These are phyloP conservation scores for Fusarium sp. DNA, from an alignment of 2,329 filamentous ascomycete species.

Conservation along the genomic window DNA sequence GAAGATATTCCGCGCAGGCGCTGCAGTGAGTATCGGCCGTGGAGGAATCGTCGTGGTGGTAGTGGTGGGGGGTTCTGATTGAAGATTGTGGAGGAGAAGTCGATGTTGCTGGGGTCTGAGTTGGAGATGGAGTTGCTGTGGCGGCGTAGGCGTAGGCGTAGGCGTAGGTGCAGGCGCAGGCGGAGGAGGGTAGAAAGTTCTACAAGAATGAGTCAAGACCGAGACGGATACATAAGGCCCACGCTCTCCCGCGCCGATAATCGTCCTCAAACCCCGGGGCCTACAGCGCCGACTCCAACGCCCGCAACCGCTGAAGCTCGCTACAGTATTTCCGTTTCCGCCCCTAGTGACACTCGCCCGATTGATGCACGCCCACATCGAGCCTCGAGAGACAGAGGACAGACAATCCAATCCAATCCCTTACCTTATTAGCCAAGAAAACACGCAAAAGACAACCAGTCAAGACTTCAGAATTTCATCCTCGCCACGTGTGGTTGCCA, in stretches of 20 bases:
- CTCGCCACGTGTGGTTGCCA: slow-evolving; percentile 23
- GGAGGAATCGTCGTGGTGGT: slow-evolving; percentile 31
- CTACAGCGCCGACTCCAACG: slow-evolving; percentile 31
- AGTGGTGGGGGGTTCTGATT: slow-evolving; percentile 27
- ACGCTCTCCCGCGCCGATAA: slow-evolving; percentile 35
- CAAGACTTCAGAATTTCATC: slow-evolving; percentile 10
- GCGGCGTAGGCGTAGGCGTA: slow-evolving; percentile 5
- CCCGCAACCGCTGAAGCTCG: slow-evolving; percentile 30
- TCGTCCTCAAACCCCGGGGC: slow-evolving; percentile 27
- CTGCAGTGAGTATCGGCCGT: slow-evolving; percentile 14
- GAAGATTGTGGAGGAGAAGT: slow-evolving; percentile 34
- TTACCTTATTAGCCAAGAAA: neutral
- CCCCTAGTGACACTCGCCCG: slow-evolving; percentile 32
- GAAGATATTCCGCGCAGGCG: slow-evolving; percentile 33
- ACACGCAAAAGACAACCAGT: slow-evolving; percentile 11
- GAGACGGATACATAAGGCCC: slow-evolving; percentile 50
- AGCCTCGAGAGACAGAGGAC: neutral
- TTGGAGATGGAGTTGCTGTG: slow-evolving; percentile 30
- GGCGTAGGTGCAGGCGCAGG: slow-evolving; percentile 16
- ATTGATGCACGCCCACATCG: slow-evolving; percentile 39
- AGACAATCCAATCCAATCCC: neutral
- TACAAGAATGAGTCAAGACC: slow-evolving; percentile 56
- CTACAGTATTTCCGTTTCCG: slow-evolving; percentile 36
- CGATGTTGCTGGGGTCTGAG: slow-evolving; percentile 23
- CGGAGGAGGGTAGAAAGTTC: slow-evolving; percentile 51